These are phyloP conservation scores for Cryphonectria naterciae DNA, from an alignment of 2,329 filamentous ascomycete species.

Conservation along the genomic window DNA sequence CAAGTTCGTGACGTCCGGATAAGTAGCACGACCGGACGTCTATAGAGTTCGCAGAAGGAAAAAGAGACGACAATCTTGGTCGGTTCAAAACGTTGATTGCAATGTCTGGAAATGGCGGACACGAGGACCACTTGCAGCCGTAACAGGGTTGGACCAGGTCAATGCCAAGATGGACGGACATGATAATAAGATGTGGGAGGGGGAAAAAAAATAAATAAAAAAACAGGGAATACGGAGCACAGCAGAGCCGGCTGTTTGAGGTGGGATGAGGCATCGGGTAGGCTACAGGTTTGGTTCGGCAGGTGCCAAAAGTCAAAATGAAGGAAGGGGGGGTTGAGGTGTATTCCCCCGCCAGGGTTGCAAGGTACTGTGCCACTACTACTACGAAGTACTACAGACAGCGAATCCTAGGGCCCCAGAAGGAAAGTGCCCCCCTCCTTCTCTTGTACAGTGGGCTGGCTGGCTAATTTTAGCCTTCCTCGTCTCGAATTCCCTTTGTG, in stretches of 20 bases:
- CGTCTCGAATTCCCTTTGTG: neutral
- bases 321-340: neutral
- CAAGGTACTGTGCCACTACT: neutral
- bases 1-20: neutral
- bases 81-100: neutral
- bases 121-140: slow-evolving; percentile 3
- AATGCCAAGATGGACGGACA: slow-evolving; percentile 10
- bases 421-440: neutral
- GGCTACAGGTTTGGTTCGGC: slow-evolving; percentile 5
- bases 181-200: neutral
- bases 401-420: neutral
- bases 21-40: neutral
- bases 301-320: slow-evolving; percentile 3
- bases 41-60: neutral
- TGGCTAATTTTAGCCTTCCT: neutral
- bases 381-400: neutral
- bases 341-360: neutral
- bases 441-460: neutral
- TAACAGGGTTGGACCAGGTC: neutral
- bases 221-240: neutral
- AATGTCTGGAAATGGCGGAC: neutral
- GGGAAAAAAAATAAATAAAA: no score
- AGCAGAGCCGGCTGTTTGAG: slow-evolving; percentile 13
- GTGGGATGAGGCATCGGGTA: neutral
- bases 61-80: neutral